Conservation (phyloP, 2,329 filamentous ascomycete genomes). For the Pseudogymnoascus sp. region DNA sequence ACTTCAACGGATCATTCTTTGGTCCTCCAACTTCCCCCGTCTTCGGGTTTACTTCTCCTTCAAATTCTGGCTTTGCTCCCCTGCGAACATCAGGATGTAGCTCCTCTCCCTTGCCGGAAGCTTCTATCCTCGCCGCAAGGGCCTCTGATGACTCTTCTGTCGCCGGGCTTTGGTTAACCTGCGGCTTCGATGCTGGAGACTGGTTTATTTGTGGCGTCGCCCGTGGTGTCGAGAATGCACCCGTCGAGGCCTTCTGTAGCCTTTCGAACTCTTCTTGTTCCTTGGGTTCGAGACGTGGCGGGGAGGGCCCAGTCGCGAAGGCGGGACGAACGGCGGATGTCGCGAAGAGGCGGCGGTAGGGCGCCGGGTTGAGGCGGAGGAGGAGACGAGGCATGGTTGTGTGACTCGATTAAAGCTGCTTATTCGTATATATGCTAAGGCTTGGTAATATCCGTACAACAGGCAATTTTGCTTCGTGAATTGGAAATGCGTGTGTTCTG, state of each 20-base stretch:
- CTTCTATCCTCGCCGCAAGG: conserved; percentile 37
- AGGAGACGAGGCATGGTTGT: conserved; percentile 23
- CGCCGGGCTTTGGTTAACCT: conserved; percentile 10
- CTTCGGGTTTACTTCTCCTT: conserved; percentile 83
- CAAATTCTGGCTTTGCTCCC: conserved; percentile 83
- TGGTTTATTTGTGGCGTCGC: conserved; percentile 40
- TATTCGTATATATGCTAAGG: not conserved
- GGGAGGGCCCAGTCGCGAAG: conserved; percentile 53
- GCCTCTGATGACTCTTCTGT: conserved; percentile 20
- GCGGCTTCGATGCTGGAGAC: conserved; percentile 28
- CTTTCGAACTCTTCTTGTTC: conserved; percentile 87
- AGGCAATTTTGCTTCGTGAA: not conserved
- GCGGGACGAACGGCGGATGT: conserved; percentile 22
- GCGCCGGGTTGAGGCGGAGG: conserved; percentile 19
- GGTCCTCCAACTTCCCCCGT: conserved; percentile 94
- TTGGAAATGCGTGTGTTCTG: not conserved
- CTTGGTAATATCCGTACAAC: not conserved
- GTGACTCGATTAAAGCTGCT: not conserved
- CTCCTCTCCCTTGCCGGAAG: conserved; percentile 52
- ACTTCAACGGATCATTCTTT: conserved; percentile 91
- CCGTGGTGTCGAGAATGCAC: conserved; percentile 62
- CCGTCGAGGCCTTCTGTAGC: conserved; percentile 70
- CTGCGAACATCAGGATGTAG: conserved; percentile 62
- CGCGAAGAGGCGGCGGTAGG: conserved; percentile 23
- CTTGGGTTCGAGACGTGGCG: conserved; percentile 77